Evolutionary conservation across 148 eudicot species (phyloP).

Genomic region (Persicaria maculosa): DNA sequence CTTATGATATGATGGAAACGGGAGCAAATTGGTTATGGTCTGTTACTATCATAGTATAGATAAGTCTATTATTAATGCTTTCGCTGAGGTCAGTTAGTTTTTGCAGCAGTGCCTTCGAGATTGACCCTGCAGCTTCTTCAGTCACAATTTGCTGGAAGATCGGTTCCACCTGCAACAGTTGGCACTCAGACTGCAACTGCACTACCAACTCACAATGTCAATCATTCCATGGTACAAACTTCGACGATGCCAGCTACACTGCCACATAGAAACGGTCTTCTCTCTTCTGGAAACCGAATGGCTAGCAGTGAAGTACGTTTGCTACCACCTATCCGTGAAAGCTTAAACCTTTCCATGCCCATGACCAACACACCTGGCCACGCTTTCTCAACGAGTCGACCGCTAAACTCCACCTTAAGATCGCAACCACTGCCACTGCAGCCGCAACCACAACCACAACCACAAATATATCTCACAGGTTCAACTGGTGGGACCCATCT

Average conservation of each 20-base stretch:
- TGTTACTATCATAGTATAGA: constrained; percentile 4
- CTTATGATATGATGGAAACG: background rate
- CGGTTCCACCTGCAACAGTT: background rate
- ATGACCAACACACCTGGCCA: background rate
- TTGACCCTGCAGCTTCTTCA: constrained; percentile 27
- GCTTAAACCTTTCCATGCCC: background rate
- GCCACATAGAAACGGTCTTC: background rate
- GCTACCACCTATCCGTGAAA: background rate
- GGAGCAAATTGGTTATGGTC: background rate
- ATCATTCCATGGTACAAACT: background rate
- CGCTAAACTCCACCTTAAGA: background rate
- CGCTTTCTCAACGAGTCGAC: background rate
- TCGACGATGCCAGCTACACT: background rate
- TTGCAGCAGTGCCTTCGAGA: constrained; percentile 40
- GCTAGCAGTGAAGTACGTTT: background rate
- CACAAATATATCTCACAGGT: background rate
- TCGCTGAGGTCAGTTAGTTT: background rate
- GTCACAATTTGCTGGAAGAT: constrained; percentile 5
- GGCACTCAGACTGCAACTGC: constrained; percentile 17
- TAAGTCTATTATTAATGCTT: background rate
- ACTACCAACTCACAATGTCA: constrained; percentile 1
- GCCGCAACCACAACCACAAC: background rate
- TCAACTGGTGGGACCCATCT: background rate
- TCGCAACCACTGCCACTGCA: background rate
- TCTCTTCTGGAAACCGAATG: background rate